A percentile compares a stretch with the other conserved stretches of the same genome.
Evolutionary conservation across 1,139 yeast genomes (phyloP).

Genomic region (Suhomyces bolitotheri): DNA sequence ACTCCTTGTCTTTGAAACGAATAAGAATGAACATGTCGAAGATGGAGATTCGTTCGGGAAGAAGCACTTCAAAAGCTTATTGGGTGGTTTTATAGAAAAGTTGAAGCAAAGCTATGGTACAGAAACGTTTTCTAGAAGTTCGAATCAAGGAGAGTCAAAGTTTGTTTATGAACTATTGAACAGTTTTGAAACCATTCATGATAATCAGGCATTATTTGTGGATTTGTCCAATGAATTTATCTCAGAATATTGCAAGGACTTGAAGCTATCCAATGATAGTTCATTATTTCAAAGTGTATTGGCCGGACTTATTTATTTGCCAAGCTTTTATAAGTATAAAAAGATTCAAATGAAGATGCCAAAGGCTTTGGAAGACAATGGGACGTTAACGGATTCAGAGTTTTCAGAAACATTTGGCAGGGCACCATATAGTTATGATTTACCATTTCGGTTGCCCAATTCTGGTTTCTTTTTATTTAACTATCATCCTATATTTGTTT

Average conservation of each 20-base stretch:
- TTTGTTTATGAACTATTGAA: constrained; percentile 45
- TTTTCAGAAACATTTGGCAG: constrained; percentile 1
- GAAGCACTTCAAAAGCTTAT: constrained; percentile 21
- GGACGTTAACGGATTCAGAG: constrained; percentile 1
- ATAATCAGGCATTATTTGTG: constrained; percentile 32
- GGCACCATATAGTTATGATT: constrained; percentile 35
- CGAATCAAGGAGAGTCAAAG: constrained; percentile 25
- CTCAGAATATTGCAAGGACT: constrained; percentile 63
- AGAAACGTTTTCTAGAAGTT: constrained; percentile 19
- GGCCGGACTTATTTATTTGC: constrained; percentile 73
- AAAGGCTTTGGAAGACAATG: constrained; percentile 7
- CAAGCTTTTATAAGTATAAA: constrained; percentile 67
- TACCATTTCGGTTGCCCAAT: constrained; percentile 49
- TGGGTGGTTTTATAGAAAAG: constrained; percentile 26
- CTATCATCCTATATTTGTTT: constrained; percentile 84
- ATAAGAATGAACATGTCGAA: constrained; percentile 12
- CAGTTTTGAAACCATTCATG: constrained; percentile 42
- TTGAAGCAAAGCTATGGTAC: constrained; percentile 28
- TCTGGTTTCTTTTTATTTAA: constrained; percentile 43
- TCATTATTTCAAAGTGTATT: constrained; percentile 66
- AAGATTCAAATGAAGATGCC: constrained; percentile 45
- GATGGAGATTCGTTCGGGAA: constrained; percentile 15
- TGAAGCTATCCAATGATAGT: constrained; percentile 68
- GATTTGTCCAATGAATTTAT: constrained; percentile 54
- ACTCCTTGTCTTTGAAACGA: constrained; percentile 40